These are phyloP conservation scores for Sclerotiophoma versabilis DNA, from an alignment of 2,329 filamentous ascomycete species.

Conservation along the genomic window DNA sequence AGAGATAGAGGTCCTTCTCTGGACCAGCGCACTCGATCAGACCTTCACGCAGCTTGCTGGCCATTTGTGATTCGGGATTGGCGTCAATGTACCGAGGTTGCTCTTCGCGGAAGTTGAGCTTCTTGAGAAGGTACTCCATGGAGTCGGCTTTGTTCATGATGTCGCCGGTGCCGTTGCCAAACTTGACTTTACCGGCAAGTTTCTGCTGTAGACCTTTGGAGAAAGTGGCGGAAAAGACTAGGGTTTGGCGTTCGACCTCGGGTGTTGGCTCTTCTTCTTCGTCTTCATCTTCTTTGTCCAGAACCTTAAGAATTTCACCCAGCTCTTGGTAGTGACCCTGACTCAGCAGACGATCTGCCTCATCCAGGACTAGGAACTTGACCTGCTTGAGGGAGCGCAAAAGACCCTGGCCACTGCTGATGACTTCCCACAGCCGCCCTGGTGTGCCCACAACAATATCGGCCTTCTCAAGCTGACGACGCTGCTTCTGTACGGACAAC, in stretches of 20 bases:
- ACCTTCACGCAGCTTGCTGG: slow-evolving; percentile 82
- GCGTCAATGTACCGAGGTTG: slow-evolving; percentile 91
- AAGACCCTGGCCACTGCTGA: slow-evolving; percentile 75
- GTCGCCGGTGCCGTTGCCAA: slow-evolving; percentile 61
- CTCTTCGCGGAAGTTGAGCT: slow-evolving; percentile 84
- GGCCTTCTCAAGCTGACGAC: slow-evolving; percentile 80
- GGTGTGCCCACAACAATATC: slow-evolving; percentile 95
- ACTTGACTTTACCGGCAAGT: slow-evolving; percentile 73
- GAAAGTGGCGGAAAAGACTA: slow-evolving; percentile 97
- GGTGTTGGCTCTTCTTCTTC: slow-evolving; percentile 10
- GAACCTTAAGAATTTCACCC: slow-evolving; percentile 80
- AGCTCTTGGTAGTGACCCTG: slow-evolving; percentile 96
- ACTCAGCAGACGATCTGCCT: slow-evolving; percentile 89
- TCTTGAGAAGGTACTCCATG: slow-evolving; percentile 91
- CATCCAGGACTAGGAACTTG: slow-evolving; percentile 86
- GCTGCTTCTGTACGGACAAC: slow-evolving; percentile 92
- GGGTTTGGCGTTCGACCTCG: slow-evolving; percentile 72
- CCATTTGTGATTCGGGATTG: slow-evolving; percentile 90
- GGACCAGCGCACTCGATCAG: slow-evolving; percentile 90
- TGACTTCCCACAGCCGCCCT: slow-evolving; percentile 91
- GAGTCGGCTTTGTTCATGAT: slow-evolving; percentile 77
- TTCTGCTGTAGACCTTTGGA: slow-evolving; percentile 91
- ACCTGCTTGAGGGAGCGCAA: slow-evolving; percentile 75
- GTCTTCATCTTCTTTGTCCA: slow-evolving; percentile 70
- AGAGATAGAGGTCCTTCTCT: slow-evolving; percentile 97